Evolutionary conservation across 2,329 filamentous ascomycete genomes (phyloP), one percentile per base, ranked within the genome.

Genomic region (Clonostachys rosea): DNA sequence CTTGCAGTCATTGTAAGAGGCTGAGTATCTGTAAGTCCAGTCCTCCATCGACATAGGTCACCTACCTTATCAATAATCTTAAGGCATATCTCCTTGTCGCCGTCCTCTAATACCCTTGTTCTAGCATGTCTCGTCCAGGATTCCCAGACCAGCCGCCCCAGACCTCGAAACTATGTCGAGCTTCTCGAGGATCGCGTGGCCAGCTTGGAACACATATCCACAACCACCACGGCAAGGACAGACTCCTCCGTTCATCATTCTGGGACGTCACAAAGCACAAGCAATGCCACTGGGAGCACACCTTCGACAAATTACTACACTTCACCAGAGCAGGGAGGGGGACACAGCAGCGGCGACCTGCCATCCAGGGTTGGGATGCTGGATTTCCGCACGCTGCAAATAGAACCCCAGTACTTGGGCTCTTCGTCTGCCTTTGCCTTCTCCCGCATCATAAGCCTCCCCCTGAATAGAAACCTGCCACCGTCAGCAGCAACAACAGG

Each of bases 91-190:
- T 14, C n/a, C 40, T 42, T 14, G 24, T 20, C 6, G 13, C 24
- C 24, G 24, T 8, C 7, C 7, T 24, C 24, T 24, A 24, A 24
- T 6, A 24, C 24, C 6, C 7, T 8, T 17, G 14, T 16, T 14
- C n/a, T 20, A 52, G 51, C 46, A n/a, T 59, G 56, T 40, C 47
- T 59, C 4, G 48, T 58, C 1, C 58, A 62, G 45, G 59, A 64
- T 46, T 59, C 60, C 0, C 40, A 46, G 5, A 61, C 59, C 1
- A 60, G 55, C 36, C 50, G 47, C 33, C 53, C 55, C 6, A 53
- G 46, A 12, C 61, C 62, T n/a, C 54, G 61, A 4, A 62, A 63
- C 45, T 64, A 65, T 33, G 16, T 64, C 4, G 54, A 62, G 42
- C 51, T 50, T 1, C 43, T 64, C 14, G 62, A 65, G 35, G 42